Conservation (phyloP, 371 early-diverging fungal genomes). For the Scutellospora calospora region DNA sequence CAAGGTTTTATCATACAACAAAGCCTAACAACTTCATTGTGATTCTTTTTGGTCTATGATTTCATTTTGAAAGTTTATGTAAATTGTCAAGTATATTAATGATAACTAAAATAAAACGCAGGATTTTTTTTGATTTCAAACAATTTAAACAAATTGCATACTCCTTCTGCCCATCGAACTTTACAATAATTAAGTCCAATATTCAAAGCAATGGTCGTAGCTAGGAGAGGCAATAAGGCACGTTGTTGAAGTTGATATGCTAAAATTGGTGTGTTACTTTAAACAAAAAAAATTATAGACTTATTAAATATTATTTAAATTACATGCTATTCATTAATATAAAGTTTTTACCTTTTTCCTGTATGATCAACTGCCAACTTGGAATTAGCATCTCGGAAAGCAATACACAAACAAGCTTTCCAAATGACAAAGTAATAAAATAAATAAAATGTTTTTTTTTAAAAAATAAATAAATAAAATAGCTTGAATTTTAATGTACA, state of each 20-base stretch:
- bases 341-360: constrained; percentile 63
- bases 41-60: constrained; percentile 54
- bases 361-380: constrained; percentile 75
- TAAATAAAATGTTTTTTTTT: background rate
- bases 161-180: constrained; percentile 61
- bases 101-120: background rate
- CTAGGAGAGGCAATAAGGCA: constrained; percentile 73
- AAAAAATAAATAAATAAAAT: background rate
- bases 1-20: constrained; percentile 81
- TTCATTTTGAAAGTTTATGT: constrained; percentile 42
- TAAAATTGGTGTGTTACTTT: constrained; percentile 72
- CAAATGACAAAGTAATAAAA: background rate
- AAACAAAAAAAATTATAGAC: background rate
- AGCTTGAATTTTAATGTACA: constrained; percentile 8
- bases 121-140: no score
- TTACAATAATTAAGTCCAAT: constrained; percentile 77
- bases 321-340: no score
- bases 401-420: constrained; percentile 58
- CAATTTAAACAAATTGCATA: background rate
- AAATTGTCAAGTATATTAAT: background rate
- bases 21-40: constrained; percentile 67
- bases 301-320: background rate
- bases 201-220: constrained; percentile 67
- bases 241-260: constrained; percentile 78
- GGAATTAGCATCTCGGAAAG: constrained; percentile 72